Conservation (phyloP, 2,329 filamentous ascomycete species). For the Amauroascus verrucosus region DNA sequence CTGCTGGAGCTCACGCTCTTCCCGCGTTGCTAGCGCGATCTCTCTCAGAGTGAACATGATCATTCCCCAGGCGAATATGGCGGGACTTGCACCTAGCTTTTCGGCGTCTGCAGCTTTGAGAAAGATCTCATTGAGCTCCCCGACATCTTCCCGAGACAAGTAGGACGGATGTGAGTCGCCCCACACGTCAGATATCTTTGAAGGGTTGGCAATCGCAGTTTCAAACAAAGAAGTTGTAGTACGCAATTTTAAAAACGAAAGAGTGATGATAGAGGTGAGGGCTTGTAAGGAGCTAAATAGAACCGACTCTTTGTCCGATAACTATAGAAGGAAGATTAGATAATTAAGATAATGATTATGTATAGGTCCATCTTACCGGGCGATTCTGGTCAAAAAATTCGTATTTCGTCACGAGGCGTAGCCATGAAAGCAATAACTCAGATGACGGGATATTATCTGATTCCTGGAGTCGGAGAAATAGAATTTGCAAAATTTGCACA, state of each 20-base stretch:
- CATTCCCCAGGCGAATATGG: conserved; percentile 71
- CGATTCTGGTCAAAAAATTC: conserved; percentile 59
- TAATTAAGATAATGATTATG: background rate
- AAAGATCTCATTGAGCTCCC: conserved; percentile 62
- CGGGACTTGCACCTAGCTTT: conserved; percentile 57
- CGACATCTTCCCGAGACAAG: conserved; percentile 57
- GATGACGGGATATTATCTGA: conserved; percentile 48
- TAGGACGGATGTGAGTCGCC: conserved; percentile 48
- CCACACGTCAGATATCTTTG: conserved; percentile 18
- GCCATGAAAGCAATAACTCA: conserved; percentile 58
- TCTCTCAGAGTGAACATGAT: conserved; percentile 60
- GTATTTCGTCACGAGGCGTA: conserved; percentile 57
- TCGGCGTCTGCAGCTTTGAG: conserved; percentile 48
- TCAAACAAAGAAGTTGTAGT: conserved; percentile 46
- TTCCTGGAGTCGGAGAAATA: conserved; percentile 59
- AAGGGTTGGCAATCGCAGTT: conserved; percentile 16
- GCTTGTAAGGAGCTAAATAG: conserved; percentile 52
- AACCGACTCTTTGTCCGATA: conserved; percentile 31
- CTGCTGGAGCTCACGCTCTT: conserved; percentile 39
- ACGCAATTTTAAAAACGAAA: conserved; percentile 61
- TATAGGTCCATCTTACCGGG: conserved; percentile 37
- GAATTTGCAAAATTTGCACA: conserved; percentile 60
- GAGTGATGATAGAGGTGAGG: conserved; percentile 58
- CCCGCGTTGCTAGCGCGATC: conserved; percentile 52
- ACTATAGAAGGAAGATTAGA: conserved; percentile 23